These are phyloP conservation scores for Tricholoma hemisulphureum DNA, from an alignment of 768 basidiomycete species.

Conservation along the genomic window DNA sequence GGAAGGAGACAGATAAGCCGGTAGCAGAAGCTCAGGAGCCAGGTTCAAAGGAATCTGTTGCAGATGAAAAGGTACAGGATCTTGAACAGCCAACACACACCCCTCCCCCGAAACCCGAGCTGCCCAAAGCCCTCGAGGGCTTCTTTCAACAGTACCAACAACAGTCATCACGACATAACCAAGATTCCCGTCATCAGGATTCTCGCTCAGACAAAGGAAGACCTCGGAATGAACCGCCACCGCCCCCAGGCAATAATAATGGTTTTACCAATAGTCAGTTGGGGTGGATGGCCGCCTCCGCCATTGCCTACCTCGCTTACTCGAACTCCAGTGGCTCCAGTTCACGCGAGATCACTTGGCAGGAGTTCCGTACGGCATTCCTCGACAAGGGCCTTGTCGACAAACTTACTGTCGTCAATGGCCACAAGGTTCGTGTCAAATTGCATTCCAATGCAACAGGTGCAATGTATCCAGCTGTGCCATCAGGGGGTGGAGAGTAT, in stretches of 20 bases:
- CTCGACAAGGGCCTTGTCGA: slow-evolving; percentile 96
- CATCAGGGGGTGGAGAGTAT: slow-evolving; percentile 61
- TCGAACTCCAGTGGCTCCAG: slow-evolving; percentile 51
- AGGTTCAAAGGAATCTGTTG: slow-evolving; percentile 9
- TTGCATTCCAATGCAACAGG: slow-evolving; percentile 88
- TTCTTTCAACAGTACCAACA: slow-evolving; percentile 72
- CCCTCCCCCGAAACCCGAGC: slow-evolving; percentile 37
- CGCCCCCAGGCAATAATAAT: slow-evolving; percentile 47
- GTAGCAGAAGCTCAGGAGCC: slow-evolving; percentile 4
- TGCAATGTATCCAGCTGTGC: slow-evolving; percentile 65
- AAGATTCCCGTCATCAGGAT: slow-evolving; percentile 32
- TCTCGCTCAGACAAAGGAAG: slow-evolving; percentile 39
- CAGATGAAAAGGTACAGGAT: slow-evolving; percentile 27
- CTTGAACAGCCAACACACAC: slow-evolving; percentile 12
- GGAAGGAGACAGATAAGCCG: slow-evolving; percentile 29
- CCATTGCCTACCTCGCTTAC: slow-evolving; percentile 65
- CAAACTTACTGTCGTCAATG: slow-evolving; percentile 88
- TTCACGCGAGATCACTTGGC: slow-evolving; percentile 97
- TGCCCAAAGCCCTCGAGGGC: slow-evolving; percentile 71
- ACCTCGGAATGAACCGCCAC: slow-evolving; percentile 40
- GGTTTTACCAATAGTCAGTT: slow-evolving; percentile 59
- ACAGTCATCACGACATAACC: slow-evolving; percentile 39
- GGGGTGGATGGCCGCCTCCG: slow-evolving; percentile 49
- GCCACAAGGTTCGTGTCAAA: slow-evolving; percentile 86
- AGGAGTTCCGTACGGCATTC: slow-evolving; percentile 97